Conservation (phyloP, 2,329 filamentous ascomycete genomes). For the Coccinonectria pachysandricola region DNA sequence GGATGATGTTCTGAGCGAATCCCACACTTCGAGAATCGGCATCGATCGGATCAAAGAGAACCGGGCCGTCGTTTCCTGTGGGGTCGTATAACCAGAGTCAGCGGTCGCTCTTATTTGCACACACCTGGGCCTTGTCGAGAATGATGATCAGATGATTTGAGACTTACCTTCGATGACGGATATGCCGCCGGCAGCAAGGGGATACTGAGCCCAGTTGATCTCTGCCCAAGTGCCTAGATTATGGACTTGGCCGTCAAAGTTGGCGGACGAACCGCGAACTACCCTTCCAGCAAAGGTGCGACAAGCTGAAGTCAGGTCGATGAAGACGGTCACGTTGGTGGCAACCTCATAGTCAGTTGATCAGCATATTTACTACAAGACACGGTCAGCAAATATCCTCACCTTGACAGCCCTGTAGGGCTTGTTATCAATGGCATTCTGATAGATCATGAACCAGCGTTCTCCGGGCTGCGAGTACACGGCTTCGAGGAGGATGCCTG, state of each 20-base stretch:
- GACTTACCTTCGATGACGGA: constrained; percentile 14
- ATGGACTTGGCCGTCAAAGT: constrained; percentile 8
- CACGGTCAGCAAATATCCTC: neutral
- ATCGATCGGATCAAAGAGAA: constrained; percentile 9
- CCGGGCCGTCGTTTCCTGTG: constrained; percentile 11
- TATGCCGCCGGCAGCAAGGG: constrained; percentile 7
- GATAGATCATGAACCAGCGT: constrained; percentile 13
- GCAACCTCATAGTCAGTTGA: constrained; percentile 2
- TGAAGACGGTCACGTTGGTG: constrained; percentile 10
- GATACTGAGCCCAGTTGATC: constrained; percentile 10
- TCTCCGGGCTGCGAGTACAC: constrained; percentile 2
- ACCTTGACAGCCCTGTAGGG: constrained; percentile 13
- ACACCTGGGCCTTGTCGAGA: too few relatives aligned
- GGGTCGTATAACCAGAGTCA: too few relatives aligned
- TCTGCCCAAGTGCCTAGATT: constrained; percentile 13
- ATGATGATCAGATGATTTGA: too few relatives aligned
- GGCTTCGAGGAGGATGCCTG: constrained; percentile 6
- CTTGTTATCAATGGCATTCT: constrained; percentile 12
- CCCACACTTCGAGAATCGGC: constrained; percentile 5
- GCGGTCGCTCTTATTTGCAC: too few relatives aligned
- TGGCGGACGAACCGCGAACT: constrained; percentile 6
- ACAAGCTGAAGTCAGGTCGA: constrained; percentile 8
- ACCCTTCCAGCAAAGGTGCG: constrained; percentile 9
- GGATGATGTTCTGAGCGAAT: constrained; percentile 6
- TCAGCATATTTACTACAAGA: neutral